These are phyloP conservation scores for Monosporascus sp. DNA, from an alignment of 2,329 filamentous ascomycete species.

Conservation along the genomic window DNA sequence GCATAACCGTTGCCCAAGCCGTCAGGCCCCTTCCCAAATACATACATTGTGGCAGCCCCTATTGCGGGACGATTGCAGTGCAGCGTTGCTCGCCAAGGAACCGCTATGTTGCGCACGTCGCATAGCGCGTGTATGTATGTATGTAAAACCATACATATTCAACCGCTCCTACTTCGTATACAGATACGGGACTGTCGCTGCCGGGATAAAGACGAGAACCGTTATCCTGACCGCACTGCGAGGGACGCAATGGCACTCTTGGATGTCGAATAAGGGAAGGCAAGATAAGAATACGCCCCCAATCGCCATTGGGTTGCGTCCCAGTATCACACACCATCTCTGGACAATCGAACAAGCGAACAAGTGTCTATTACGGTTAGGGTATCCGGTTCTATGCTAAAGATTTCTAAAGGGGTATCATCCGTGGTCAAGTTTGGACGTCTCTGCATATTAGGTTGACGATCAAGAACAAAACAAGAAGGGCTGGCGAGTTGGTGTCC, in stretches of 20 bases:
- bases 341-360: background rate
- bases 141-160: background rate
- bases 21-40: background rate
- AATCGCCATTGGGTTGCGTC: background rate
- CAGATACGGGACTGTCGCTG: background rate
- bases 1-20: background rate
- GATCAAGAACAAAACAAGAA: background rate
- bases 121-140: background rate
- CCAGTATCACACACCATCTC: background rate
- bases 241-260: background rate
- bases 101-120: background rate
- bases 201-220: background rate
- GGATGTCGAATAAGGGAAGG: background rate
- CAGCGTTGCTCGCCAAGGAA: background rate
- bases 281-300: background rate
- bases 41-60: background rate
- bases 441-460: background rate
- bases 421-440: background rate
- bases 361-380: background rate
- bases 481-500: background rate
- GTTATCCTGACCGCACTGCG: background rate
- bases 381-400: background rate
- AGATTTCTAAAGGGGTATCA: background rate
- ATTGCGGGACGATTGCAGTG: background rate
- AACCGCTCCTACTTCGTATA: background rate